phyloP scores from a whole-genome alignment of 78 protist genomes.

The Dictyostelium firmibasis region DNA sequence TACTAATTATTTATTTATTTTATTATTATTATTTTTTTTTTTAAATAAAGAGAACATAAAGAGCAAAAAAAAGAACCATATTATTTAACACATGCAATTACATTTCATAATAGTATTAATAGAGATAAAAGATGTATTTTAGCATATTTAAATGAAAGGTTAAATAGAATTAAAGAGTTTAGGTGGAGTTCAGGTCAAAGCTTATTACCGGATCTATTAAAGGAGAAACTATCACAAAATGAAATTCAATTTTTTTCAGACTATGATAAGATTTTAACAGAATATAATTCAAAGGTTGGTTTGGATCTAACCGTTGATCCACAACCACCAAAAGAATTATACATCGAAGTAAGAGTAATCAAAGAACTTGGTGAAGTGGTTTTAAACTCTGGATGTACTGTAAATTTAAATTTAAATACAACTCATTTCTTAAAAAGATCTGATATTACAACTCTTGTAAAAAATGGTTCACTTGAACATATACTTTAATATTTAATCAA shows the following conservation, averaged over 20 bases:
- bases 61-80: conserved; percentile 1
- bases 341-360: conserved; percentile 60
- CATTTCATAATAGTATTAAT: neutral
- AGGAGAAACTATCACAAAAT: conserved; percentile 29
- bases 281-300: conserved; percentile 34
- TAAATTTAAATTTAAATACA: conserved; percentile 47
- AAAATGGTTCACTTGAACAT: conserved; percentile 56
- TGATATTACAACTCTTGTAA: conserved; percentile 38
- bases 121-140: conserved; percentile 60
- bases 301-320: conserved; percentile 26
- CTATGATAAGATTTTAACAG: conserved; percentile 34
- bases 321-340: conserved; percentile 76
- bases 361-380: conserved; percentile 74
- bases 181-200: conserved; percentile 73
- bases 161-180: conserved; percentile 58
- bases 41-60: conserved; percentile 16
- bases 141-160: conserved; percentile 75
- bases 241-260: conserved; percentile 47
- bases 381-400: conserved; percentile 64
- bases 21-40: no score
- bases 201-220: conserved; percentile 4
- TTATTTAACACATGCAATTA: conserved; percentile 5
- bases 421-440: conserved; percentile 64
- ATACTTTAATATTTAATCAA: conserved; percentile 18
- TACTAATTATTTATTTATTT: no score